Evolutionary conservation across 768 basidiomycete species (phyloP).

Genomic region (Suillus sp.): DNA sequence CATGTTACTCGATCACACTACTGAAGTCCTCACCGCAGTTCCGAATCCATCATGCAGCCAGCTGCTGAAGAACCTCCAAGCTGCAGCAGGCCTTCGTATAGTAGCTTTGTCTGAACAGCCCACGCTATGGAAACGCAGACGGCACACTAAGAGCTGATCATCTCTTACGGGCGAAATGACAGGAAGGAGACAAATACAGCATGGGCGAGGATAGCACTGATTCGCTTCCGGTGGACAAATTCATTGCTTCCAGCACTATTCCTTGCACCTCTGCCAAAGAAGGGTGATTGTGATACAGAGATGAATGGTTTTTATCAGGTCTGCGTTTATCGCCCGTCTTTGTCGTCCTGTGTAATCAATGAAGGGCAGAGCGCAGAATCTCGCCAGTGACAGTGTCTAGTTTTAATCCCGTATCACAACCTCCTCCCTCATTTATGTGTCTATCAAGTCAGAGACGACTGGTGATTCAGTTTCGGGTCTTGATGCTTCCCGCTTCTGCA

Average conservation of each 20-base stretch:
- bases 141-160: neutral
- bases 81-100: conserved; percentile 49
- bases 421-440: neutral
- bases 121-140: conserved; percentile 30
- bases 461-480: neutral
- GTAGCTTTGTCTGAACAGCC: conserved; percentile 45
- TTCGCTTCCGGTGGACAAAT: neutral
- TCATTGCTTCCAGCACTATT: neutral
- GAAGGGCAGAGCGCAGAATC: neutral
- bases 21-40: conserved; percentile 48
- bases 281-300: neutral
- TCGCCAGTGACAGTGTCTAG: neutral
- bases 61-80: conserved; percentile 42
- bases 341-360: neutral
- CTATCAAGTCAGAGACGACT: too few relatives aligned
- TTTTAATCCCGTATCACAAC: neutral
- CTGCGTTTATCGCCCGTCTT: neutral
- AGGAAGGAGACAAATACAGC: too few relatives aligned
- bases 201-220: neutral
- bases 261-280: neutral
- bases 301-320: neutral
- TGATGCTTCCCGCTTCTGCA: neutral
- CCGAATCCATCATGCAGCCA: conserved; percentile 63
- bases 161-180: conserved; percentile 16
- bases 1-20: conserved; percentile 2